Percentiles rank a stretch among this genome's conserved stretches.
Conservation (phyloP, 2,329 filamentous ascomycete species). For the Sporothrix dimorphospora region DNA sequence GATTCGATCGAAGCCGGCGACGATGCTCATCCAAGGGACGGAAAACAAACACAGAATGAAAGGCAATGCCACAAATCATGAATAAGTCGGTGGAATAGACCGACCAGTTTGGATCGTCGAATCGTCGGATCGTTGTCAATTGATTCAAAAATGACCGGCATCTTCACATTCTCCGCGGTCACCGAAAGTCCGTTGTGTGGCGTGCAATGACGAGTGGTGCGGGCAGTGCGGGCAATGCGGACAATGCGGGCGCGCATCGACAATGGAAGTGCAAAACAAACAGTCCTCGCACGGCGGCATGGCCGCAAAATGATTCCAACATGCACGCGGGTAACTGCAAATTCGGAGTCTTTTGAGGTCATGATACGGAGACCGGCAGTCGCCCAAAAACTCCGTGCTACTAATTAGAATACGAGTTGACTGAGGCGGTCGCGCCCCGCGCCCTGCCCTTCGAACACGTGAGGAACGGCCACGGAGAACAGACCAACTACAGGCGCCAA, state of each 20-base stretch:
- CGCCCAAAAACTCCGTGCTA: constrained; percentile 8
- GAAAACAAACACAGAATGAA: too few species aligned
- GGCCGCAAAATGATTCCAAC: constrained; percentile 3
- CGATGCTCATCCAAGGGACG: too few species aligned
- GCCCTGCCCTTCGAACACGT: neutral
- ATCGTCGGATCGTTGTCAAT: neutral
- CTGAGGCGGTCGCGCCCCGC: neutral
- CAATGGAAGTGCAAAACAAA: neutral
- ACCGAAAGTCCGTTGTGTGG: neutral
- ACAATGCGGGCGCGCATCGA: neutral
- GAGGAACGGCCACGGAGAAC: neutral
- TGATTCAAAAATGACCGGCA: neutral
- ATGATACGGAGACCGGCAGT: constrained; percentile 2
- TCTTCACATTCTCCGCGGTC: neutral
- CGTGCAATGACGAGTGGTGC: neutral
- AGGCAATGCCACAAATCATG: too few species aligned
- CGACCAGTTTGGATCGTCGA: too few species aligned
- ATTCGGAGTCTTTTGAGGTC: neutral
- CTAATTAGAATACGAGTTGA: neutral
- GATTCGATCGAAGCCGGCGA: too few species aligned
- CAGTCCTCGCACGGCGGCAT: neutral
- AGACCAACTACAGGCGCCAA: neutral
- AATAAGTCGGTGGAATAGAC: too few species aligned
- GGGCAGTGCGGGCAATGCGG: neutral
- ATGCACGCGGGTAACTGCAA: neutral